Conservation (phyloP, 2,329 filamentous ascomycete genomes). For the Pseudogymnoascus sp. region DNA sequence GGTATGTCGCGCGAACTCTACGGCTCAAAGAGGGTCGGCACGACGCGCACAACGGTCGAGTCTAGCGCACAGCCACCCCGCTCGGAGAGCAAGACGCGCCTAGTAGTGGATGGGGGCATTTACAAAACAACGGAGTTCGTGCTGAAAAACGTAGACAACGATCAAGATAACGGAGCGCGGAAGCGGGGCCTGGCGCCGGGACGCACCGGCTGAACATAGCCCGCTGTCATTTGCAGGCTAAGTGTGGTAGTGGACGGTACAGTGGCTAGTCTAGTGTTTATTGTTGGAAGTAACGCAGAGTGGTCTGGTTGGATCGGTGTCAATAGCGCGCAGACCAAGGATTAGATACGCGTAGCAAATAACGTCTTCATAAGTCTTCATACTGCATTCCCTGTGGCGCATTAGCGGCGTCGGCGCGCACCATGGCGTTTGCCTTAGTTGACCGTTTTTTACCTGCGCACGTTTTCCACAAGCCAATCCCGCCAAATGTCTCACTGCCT, state of each 20-base stretch:
- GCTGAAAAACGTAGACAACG: neutral
- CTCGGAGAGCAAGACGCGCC: neutral
- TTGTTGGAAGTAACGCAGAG: neutral
- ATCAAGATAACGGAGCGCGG: neutral
- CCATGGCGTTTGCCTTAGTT: neutral
- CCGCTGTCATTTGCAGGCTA: neutral
- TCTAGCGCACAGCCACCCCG: neutral
- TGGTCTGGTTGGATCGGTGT: neutral
- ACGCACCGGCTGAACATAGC: neutral
- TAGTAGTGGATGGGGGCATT: neutral
- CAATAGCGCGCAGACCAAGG: neutral
- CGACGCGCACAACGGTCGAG: neutral
- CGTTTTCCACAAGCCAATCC: neutral
- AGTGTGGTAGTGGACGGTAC: neutral
- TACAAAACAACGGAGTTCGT: slow-evolving; percentile 5
- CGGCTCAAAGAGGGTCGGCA: neutral
- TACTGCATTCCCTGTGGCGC: neutral
- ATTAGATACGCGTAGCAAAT: neutral
- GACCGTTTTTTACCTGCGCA: neutral
- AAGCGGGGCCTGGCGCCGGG: slow-evolving; percentile 1
- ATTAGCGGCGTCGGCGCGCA: neutral
- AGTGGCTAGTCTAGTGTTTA: slow-evolving; percentile 1
- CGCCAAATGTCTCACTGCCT: neutral
- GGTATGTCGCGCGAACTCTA: neutral
- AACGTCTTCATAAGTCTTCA: neutral